Conservation (phyloP, 1,284 basidiomycete genomes). For the Fomitopsis pinicola region DNA sequence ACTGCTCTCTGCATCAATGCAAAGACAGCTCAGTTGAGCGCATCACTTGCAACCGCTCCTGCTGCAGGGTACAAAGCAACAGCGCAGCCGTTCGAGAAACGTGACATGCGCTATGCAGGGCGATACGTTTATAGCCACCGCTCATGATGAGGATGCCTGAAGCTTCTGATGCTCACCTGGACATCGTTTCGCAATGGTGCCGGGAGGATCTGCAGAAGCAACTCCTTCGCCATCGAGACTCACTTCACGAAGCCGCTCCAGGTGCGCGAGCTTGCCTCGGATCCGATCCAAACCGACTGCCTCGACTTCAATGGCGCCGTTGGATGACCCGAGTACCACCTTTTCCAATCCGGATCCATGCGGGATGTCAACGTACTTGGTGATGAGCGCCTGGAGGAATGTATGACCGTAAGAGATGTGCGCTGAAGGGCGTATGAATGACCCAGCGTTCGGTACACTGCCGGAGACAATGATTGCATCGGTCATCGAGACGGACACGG, state of each 20-base stretch:
- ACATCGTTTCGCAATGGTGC: conserved; percentile 55
- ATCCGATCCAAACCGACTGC: conserved; percentile 82
- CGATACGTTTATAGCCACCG: not conserved
- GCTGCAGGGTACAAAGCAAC: not conserved
- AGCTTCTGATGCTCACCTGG: conserved; percentile 50
- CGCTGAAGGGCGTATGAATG: conserved; percentile 68
- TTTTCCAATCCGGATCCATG: conserved; percentile 56
- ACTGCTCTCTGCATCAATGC: not conserved
- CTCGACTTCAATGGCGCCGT: conserved; percentile 81
- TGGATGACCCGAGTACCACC: conserved; percentile 77
- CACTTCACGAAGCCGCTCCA: conserved; percentile 70
- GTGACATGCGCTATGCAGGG: not conserved
- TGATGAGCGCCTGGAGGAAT: conserved; percentile 71
- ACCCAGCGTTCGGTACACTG: conserved; percentile 57
- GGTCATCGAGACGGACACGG: conserved; percentile 1
- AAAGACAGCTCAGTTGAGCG: not conserved
- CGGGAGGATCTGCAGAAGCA: conserved; percentile 49
- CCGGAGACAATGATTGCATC: conserved; percentile 5
- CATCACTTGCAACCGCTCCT: not conserved
- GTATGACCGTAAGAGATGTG: conserved; percentile 60
- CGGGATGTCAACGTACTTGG: conserved; percentile 70
- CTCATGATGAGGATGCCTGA: not conserved
- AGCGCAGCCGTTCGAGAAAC: not conserved
- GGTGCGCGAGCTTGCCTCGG: conserved; percentile 59
- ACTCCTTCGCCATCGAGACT: conserved; percentile 74